These are phyloP conservation scores for Mortierella sp. DNA, from an alignment of 371 early-diverging fungal species.

Conservation along the genomic window DNA sequence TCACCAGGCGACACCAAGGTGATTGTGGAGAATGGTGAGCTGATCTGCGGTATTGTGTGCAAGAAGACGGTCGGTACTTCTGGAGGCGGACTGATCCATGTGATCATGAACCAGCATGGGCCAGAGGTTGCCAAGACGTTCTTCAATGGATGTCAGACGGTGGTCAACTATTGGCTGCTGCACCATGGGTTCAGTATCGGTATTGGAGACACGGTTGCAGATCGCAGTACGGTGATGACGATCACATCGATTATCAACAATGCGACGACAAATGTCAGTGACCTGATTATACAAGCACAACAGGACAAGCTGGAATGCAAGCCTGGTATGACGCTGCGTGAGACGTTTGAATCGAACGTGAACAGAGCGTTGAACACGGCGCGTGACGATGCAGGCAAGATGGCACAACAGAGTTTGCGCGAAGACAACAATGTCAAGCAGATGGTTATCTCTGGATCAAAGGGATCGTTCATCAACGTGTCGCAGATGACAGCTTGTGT, in stretches of 20 bases:
- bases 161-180: slow-evolving; percentile 97
- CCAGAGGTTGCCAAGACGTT: slow-evolving; percentile 91
- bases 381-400: slow-evolving; percentile 96
- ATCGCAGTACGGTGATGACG: slow-evolving; percentile 84
- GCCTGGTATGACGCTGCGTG: slow-evolving; percentile 98
- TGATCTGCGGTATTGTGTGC: slow-evolving; percentile 96
- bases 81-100: slow-evolving; percentile 95
- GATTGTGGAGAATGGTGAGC: slow-evolving; percentile 93
- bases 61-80: slow-evolving; percentile 98
- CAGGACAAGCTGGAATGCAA: slow-evolving; percentile 86
- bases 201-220: slow-evolving; percentile 99
- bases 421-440: slow-evolving; percentile 98
- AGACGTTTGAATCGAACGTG: slow-evolving; percentile 96
- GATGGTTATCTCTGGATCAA: slow-evolving; percentile 99
- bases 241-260: slow-evolving; percentile 88
- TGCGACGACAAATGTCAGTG: slow-evolving; percentile 89
- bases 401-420: slow-evolving; percentile 89
- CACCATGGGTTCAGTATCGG: slow-evolving; percentile 98
- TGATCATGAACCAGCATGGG: slow-evolving; percentile 96
- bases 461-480: slow-evolving; percentile 98
- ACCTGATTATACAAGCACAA: slow-evolving; percentile 90
- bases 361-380: slow-evolving; percentile 94
- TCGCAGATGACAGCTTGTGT: slow-evolving; percentile 99
- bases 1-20: slow-evolving; percentile 95
- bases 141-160: slow-evolving; percentile 95